phyloP scores from a whole-genome alignment of 495 filamentous ascomycete genomes.

The Aspergillus heteromorphus region DNA sequence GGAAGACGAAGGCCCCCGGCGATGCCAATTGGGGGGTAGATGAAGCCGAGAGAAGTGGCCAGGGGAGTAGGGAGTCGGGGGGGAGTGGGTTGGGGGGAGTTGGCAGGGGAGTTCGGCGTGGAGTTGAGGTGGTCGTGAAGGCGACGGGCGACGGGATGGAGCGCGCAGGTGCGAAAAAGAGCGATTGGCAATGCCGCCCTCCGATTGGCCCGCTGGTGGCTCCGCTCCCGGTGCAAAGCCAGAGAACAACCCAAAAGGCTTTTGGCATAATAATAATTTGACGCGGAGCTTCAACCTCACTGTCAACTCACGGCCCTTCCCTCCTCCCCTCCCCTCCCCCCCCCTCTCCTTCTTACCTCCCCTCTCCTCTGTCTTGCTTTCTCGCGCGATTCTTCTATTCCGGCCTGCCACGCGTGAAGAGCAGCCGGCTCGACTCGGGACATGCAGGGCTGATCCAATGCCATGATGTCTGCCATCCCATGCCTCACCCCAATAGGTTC shows the following conservation, averaged over 20 bases:
- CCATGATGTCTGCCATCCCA: conserved; percentile 60
- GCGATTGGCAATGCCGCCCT: conserved; percentile 30
- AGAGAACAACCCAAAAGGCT: conserved; percentile 21
- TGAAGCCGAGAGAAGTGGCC: not conserved
- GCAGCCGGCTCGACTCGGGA: conserved; percentile 18
- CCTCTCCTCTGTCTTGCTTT: not conserved
- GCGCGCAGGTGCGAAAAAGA: conserved; percentile 31
- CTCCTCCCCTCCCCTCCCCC: conserved; percentile 9
- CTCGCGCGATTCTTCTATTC: conserved; percentile 3
- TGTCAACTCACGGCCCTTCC: not conserved
- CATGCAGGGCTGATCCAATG: conserved; percentile 40
- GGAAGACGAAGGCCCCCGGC: not conserved
- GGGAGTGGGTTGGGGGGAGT: not conserved
- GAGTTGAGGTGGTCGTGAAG: not conserved
- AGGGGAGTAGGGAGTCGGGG: not conserved
- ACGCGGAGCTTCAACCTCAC: conserved; percentile 13
- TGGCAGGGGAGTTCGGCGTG: not conserved
- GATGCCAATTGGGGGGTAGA: not conserved
- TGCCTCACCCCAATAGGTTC: conserved; percentile 55
- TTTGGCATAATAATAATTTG: conserved; percentile 16
- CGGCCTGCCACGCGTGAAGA: conserved; percentile 8
- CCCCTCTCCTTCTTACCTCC: conserved; percentile 3
- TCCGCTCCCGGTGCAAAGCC: conserved; percentile 33
- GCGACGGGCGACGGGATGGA: conserved; percentile 1
- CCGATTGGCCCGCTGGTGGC: conserved; percentile 38